These are phyloP conservation scores for Saccharomycopsis sp. DNA, from an alignment of 805 yeast genomes.

Conservation along the genomic window DNA sequence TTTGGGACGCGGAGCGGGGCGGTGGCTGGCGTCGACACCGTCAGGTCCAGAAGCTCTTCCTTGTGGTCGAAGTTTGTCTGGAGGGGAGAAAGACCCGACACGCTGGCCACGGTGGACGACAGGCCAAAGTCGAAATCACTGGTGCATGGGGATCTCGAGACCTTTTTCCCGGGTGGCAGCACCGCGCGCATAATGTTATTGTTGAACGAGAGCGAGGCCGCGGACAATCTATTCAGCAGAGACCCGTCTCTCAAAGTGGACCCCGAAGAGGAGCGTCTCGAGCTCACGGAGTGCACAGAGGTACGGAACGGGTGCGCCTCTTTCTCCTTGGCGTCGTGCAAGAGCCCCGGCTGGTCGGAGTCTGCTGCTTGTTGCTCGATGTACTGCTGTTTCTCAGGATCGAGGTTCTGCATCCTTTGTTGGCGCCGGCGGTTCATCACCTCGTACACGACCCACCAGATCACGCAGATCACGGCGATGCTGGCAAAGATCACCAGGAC, in stretches of 20 bases:
- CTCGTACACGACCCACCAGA: background rate
- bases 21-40: too few species aligned
- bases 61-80: too few species aligned
- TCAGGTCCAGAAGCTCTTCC: too few species aligned
- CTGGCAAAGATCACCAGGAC: slow-evolving; percentile 3
- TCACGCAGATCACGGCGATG: slow-evolving; percentile 2
- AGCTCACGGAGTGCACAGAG: background rate
- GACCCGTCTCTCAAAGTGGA: slow-evolving; percentile 1
- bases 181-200: too few species aligned
- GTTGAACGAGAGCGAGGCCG: too few species aligned
- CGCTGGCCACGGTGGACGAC: too few species aligned
- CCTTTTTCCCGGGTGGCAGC: too few species aligned
- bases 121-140: too few species aligned
- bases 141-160: too few species aligned
- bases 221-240: too few species aligned
- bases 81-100: too few species aligned
- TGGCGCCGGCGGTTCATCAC: background rate
- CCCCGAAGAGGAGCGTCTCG: background rate
- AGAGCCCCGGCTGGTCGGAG: background rate
- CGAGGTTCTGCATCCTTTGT: background rate
- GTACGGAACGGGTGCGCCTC: background rate
- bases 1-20: too few species aligned
- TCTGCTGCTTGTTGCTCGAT: background rate
- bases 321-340: background rate
- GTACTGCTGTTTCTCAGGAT: background rate